Base-by-base conservation (phyloP, 768 basidiomycete genomes). In the Agaricus subrufescens region DNA sequence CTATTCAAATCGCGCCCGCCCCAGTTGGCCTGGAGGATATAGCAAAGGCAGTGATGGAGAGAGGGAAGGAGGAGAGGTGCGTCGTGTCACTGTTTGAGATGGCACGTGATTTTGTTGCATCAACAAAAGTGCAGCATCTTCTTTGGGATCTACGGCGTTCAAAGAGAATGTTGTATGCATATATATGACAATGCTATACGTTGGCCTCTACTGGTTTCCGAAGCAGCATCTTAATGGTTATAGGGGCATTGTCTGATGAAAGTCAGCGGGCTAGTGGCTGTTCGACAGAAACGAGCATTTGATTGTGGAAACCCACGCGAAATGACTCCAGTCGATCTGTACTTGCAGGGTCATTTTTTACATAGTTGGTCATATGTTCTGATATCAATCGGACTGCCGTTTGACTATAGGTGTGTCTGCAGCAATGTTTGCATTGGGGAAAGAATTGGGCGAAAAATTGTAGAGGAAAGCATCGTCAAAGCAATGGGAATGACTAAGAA, bases 301-400 rank as follows among this genome's bases (percentile, higher is more conserved):
- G 82, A 65, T 90, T 81, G 70, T 94, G 94, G 15, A 92, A 71
- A 0, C 85, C 83, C 40, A 74, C 73, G 39, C 83, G 85, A 11
- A 90, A 73, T 3, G 66, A 61, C 30, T 84, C 79, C 11, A 83
- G 64, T 27, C 76, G 72, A 2, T 73, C 69, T 52, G 75, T 71
- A 39, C 69, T 71, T 4, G 71, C 60, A 4, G 71, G 63, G 15
- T 82, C 72, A 38, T 76, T 73, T 45, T 77, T 73, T 15, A 78
- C 71, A 15, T 73, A 71, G 9, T 77, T 74, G 43, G 76, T 66
- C 25, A 89, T 70, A 30, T 80, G 73, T 60, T 91, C 86, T 3
- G 91, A 87, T 43, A 94, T 73, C 60, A 92, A 81, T 54, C 93
- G 88, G 57, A 90, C 81, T 29, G 87, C 72, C 14, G 87, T 74